A percentile compares a stretch with the other conserved stretches of the same genome.
phyloP scores from a whole-genome alignment of 352 stramenopile genomes.

The Phytophthora nicotianae region DNA sequence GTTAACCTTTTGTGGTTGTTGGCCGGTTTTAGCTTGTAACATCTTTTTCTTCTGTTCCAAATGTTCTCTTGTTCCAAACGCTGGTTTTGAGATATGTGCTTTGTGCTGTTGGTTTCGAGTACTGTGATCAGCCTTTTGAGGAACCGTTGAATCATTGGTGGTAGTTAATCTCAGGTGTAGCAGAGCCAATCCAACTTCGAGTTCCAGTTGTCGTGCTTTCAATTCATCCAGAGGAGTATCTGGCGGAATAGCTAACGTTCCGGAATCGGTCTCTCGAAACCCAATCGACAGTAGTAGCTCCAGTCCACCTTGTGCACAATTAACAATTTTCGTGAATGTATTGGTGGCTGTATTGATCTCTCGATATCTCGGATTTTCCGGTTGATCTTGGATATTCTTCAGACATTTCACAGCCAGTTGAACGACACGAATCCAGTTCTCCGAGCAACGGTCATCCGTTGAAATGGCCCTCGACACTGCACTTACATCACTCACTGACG shows the following conservation, averaged over 20 bases:
- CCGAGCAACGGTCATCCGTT: constrained; percentile 4
- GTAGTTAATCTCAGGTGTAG: constrained; percentile 5
- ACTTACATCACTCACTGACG: constrained; percentile 55
- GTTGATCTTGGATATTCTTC: constrained; percentile 55
- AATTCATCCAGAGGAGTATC: constrained; percentile 34
- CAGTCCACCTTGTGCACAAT: constrained; percentile 38
- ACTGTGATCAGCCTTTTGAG: neutral
- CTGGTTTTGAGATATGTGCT: neutral
- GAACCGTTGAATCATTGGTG: neutral
- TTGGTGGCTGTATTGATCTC: constrained; percentile 55
- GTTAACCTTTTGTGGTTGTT: neutral
- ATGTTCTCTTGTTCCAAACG: neutral
- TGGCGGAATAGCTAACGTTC: constrained; percentile 40
- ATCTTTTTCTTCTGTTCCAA: neutral
- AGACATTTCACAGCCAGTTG: constrained; percentile 57
- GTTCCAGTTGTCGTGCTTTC: constrained; percentile 47
- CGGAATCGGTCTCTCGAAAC: constrained; percentile 56
- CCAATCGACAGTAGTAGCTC: constrained; percentile 53
- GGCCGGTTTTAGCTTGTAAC: neutral
- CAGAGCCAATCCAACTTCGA: constrained; percentile 44
- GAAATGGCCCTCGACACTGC: constrained; percentile 52
- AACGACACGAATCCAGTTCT: constrained; percentile 43
- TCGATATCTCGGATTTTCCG: constrained; percentile 50
- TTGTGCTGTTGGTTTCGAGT: too few relatives aligned
- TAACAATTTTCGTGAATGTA: constrained; percentile 52